Conservation (phyloP, 495 filamentous ascomycete genomes). For the Penicillium mononematosum region DNA sequence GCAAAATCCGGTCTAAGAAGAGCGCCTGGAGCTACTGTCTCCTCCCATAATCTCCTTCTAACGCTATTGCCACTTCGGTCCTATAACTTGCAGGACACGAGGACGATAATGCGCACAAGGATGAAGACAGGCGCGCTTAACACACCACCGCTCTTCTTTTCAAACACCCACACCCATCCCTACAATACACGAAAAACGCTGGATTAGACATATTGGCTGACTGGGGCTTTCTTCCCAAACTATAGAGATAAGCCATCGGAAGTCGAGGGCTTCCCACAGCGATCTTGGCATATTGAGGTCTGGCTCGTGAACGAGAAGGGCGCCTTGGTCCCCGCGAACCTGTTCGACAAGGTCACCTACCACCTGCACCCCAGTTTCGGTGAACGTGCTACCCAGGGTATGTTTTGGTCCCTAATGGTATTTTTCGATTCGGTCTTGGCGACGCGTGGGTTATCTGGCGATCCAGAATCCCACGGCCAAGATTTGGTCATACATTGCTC, state of each 20-base stretch:
- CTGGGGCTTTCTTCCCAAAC: slow-evolving; percentile 7
- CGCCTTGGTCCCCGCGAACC: slow-evolving; percentile 68
- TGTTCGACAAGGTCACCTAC: slow-evolving; percentile 91
- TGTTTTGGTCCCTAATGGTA: slow-evolving; percentile 27
- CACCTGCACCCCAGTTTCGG: slow-evolving; percentile 92
- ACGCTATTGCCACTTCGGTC: background rate
- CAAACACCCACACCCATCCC: slow-evolving; percentile 6
- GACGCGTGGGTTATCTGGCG: background rate
- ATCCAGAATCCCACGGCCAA: background rate
- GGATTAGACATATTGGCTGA: slow-evolving; percentile 8
- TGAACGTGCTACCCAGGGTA: slow-evolving; percentile 75
- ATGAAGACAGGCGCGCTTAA: background rate
- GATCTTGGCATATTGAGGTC: slow-evolving; percentile 64
- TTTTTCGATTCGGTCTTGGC: background rate
- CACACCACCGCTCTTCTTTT: background rate
- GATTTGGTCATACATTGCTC: background rate
- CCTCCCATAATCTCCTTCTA: background rate
- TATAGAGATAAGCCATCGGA: slow-evolving; percentile 62
- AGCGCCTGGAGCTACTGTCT: background rate
- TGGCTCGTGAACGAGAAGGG: slow-evolving; percentile 59
- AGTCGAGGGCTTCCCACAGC: slow-evolving; percentile 87
- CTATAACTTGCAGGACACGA: background rate
- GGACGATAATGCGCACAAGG: background rate
- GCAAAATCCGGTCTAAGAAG: background rate
- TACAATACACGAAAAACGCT: slow-evolving; percentile 5